A percentile compares a stretch with the other conserved stretches of the same genome.
Conservation (phyloP, 768 basidiomycete species). For the Panaeolus papilionaceus region DNA sequence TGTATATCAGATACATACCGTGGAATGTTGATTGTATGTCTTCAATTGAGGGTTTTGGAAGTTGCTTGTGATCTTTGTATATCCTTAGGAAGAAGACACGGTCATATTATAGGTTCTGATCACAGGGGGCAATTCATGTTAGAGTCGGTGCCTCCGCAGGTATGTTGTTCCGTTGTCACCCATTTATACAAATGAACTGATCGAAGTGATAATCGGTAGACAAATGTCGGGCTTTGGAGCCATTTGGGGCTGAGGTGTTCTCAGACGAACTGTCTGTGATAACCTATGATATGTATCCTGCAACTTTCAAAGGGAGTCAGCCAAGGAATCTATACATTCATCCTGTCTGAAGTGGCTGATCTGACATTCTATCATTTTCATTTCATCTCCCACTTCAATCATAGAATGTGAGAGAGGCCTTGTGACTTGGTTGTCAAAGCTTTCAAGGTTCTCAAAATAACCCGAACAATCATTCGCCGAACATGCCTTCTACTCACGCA, state of each 20-base stretch:
- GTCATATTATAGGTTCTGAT: background rate
- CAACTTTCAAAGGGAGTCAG: background rate
- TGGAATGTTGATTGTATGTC: background rate
- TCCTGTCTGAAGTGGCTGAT: constrained; percentile 6
- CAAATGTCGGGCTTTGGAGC: background rate
- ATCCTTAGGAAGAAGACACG: background rate
- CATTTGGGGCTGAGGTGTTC: background rate
- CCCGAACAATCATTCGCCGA: constrained; percentile 24
- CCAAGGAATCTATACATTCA: background rate
- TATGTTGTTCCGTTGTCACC: background rate
- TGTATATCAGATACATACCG: constrained; percentile 7
- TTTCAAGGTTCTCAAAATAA: constrained; percentile 13
- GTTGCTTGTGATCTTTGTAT: background rate
- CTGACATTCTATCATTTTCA: constrained; percentile 8
- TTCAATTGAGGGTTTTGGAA: background rate
- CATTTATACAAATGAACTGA: constrained; percentile 4
- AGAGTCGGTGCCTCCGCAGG: background rate
- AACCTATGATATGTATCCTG: background rate
- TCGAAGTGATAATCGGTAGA: background rate
- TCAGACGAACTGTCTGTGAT: background rate
- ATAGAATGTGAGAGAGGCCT: constrained; percentile 1
- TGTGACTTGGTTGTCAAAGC: constrained; percentile 7
- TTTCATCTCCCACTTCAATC: constrained; percentile 5
- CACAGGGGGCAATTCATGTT: background rate
- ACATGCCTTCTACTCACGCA: constrained; percentile 8